Conservation (phyloP, 257 asterid genomes). For the Leptodermis oblonga region DNA sequence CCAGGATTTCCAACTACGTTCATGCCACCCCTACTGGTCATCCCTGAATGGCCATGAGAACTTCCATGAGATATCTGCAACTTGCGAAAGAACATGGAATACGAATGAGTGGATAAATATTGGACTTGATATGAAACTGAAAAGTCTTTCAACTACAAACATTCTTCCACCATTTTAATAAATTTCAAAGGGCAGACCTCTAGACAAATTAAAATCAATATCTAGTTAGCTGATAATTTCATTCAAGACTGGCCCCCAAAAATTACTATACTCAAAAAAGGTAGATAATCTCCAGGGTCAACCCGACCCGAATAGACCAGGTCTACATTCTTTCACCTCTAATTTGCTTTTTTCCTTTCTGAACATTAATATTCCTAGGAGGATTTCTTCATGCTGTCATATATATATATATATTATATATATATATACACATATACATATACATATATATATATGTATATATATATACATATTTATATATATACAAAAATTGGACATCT, state of each 20-base stretch:
- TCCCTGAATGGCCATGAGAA: constrained; percentile 86
- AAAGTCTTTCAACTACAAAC: not conserved
- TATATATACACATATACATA: too few relatives aligned
- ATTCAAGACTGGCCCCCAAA: not conserved
- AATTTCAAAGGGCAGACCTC: not conserved
- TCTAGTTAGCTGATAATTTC: not conserved
- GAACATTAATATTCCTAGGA: not conserved
- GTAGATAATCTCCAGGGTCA: not conserved
- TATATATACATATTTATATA: too few relatives aligned
- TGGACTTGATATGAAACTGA: not conserved
- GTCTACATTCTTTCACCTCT: not conserved
- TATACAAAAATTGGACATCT: too few relatives aligned
- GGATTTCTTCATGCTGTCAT: not conserved
- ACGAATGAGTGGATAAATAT: constrained; percentile 7
- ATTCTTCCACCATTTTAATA: not conserved
- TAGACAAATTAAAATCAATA: not conserved
- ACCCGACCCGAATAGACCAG: not conserved
- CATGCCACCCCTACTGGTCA: constrained; percentile 80
- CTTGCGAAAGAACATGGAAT: constrained; percentile 14
- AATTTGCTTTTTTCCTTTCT: not conserved
- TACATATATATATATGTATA: too few relatives aligned
- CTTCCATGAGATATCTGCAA: constrained; percentile 84
- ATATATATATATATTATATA: too few relatives aligned
- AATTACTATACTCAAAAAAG: not conserved
- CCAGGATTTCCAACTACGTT: constrained; percentile 83